phyloP scores from a whole-genome alignment of 106 monocot species.

The Acorus gramineus region DNA sequence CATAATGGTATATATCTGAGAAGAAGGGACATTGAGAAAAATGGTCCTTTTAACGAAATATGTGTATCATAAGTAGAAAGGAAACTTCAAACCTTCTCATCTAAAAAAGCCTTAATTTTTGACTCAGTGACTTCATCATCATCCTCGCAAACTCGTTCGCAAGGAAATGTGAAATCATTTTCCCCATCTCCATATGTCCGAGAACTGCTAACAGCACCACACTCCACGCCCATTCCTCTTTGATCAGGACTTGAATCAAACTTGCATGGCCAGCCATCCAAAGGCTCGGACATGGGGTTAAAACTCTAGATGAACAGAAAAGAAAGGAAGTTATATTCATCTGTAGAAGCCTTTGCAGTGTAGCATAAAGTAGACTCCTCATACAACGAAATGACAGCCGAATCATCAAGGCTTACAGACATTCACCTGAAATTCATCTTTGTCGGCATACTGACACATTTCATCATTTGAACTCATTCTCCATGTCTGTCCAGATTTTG shows the following conservation, averaged over 20 bases:
- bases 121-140: slow-evolving; percentile 89
- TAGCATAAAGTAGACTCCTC: no score
- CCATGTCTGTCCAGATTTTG: slow-evolving; percentile 37
- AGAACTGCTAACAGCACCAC: slow-evolving; percentile 3
- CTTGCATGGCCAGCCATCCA: slow-evolving; percentile 67
- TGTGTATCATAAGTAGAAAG: no score
- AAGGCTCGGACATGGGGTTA: slow-evolving; percentile 80
- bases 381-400: no score
- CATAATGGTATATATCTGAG: no score
- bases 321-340: background rate
- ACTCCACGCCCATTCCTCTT: slow-evolving; percentile 10
- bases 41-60: background rate
- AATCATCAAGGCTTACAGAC: slow-evolving; percentile 30
- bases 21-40: background rate
- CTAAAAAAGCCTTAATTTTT: slow-evolving; percentile 84
- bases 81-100: slow-evolving; percentile 60
- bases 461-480: slow-evolving; percentile 29
- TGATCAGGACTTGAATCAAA: slow-evolving; percentile 42
- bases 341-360: background rate
- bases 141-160: slow-evolving; percentile 48
- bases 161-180: slow-evolving; percentile 53
- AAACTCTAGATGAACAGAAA: slow-evolving; percentile 46
- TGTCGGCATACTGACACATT: slow-evolving; percentile 45
- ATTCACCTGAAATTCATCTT: slow-evolving; percentile 27
- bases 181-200: slow-evolving; percentile 1